A percentile compares a stretch with the other conserved stretches of the same genome.
Conservation (phyloP, 1,284 basidiomycete species). For the Ustilago bromivora region DNA sequence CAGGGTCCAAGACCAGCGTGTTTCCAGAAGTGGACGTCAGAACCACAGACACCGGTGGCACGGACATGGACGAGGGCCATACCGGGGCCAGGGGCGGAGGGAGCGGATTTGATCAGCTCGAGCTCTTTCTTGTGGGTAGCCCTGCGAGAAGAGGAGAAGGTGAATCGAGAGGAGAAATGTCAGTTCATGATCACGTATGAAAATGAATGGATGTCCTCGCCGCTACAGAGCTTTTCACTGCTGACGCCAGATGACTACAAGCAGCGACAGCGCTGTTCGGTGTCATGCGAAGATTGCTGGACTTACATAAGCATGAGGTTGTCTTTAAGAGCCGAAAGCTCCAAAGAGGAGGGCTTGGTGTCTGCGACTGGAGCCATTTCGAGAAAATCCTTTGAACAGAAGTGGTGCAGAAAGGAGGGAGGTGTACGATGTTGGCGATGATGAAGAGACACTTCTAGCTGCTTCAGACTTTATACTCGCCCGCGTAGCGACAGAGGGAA, state of each 20-base stretch:
- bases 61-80: constrained; percentile 65
- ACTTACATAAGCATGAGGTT: constrained; percentile 56
- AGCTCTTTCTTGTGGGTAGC: constrained; percentile 61
- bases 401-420: neutral
- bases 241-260: too few relatives aligned
- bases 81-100: constrained; percentile 56
- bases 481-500: neutral
- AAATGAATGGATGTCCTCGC: too few relatives aligned
- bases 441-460: neutral
- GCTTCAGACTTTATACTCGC: constrained; percentile 19
- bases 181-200: neutral
- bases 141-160: constrained; percentile 13
- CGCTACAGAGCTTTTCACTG: too few relatives aligned
- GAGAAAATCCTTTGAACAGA: neutral
- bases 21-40: constrained; percentile 74
- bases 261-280: neutral
- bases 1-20: constrained; percentile 69
- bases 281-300: neutral
- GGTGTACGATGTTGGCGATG: neutral
- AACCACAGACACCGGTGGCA: constrained; percentile 61
- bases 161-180: neutral
- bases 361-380: constrained; percentile 52
- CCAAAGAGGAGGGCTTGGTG: constrained; percentile 28
- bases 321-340: constrained; percentile 54
- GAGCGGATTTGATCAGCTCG: constrained; percentile 54